A percentile compares a stretch with the other conserved stretches of the same genome.
Conservation (phyloP, 2,329 filamentous ascomycete species). For the Aureobasidium sp. region DNA sequence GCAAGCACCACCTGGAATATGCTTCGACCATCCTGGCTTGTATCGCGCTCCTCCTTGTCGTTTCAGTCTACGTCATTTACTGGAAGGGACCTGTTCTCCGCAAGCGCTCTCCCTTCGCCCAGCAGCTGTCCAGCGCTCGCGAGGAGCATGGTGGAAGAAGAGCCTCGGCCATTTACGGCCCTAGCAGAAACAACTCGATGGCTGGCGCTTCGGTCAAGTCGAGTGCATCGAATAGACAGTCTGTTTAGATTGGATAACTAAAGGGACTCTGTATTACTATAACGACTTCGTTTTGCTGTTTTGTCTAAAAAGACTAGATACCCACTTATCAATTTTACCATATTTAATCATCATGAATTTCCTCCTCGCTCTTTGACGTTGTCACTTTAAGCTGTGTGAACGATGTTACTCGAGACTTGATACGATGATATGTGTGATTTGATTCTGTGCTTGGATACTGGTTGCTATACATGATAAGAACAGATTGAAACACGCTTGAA, state of each 20-base stretch:
- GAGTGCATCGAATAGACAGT: background rate
- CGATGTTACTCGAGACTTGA: background rate
- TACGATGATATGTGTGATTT: background rate
- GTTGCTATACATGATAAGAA: constrained; percentile 1
- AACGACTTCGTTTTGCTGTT: background rate
- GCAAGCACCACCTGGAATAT: constrained; percentile 43
- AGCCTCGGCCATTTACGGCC: constrained; percentile 11
- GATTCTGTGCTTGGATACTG: background rate
- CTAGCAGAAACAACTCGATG: constrained; percentile 7
- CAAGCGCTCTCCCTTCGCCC: constrained; percentile 46
- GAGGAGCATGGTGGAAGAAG: constrained; percentile 15
- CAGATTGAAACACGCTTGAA: background rate
- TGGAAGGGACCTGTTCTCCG: constrained; percentile 49
- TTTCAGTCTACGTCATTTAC: constrained; percentile 52
- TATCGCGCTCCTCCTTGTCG: constrained; percentile 45
- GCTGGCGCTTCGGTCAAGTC: constrained; percentile 7
- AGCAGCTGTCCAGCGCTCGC: constrained; percentile 29
- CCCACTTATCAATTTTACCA: background rate
- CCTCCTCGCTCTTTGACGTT: background rate
- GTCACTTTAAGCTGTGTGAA: no score
- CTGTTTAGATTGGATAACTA: background rate
- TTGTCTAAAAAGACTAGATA: background rate
- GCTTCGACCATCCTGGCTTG: constrained; percentile 51
- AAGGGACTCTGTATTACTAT: background rate
- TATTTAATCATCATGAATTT: background rate